Evolutionary conservation across 345 rosid species (phyloP).

Genomic region (Brassica cretica): DNA sequence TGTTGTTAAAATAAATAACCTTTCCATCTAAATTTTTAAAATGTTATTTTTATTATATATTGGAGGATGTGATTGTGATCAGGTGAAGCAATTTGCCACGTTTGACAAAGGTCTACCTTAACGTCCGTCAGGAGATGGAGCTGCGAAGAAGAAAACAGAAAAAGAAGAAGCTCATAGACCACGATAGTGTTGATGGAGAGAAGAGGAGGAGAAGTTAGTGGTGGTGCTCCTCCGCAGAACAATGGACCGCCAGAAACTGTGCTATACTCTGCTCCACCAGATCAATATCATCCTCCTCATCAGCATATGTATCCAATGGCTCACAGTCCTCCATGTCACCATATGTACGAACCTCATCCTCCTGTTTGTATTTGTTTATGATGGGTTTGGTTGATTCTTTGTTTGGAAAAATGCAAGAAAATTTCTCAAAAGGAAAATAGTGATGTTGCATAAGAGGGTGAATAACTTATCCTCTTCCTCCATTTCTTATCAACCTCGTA

Average conservation of each 20-base stretch:
- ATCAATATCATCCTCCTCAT: constrained; percentile 21
- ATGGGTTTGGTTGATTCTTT: too few relatives aligned
- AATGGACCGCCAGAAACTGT: constrained; percentile 39
- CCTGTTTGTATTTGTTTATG: background rate
- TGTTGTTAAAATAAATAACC: too few relatives aligned
- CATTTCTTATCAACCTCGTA: too few relatives aligned
- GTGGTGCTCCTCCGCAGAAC: constrained; percentile 32
- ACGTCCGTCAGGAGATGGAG: constrained; percentile 29
- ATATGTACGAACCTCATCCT: constrained; percentile 26
- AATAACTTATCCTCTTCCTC: too few relatives aligned
- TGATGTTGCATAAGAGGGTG: too few relatives aligned
- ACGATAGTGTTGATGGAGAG: constrained; percentile 23
- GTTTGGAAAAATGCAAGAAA: too few relatives aligned
- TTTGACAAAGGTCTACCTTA: constrained; percentile 42
- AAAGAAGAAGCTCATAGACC: constrained; percentile 31
- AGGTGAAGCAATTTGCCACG: constrained; percentile 36
- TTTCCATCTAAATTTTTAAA: too few relatives aligned
- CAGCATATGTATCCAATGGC: constrained; percentile 33
- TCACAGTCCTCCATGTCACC: constrained; percentile 51
- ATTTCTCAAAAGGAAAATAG: too few relatives aligned
- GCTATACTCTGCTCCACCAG: constrained; percentile 35
- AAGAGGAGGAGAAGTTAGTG: constrained; percentile 14
- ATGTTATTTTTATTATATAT: too few relatives aligned
- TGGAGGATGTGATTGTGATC: constrained; percentile 8
- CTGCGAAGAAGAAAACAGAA: constrained; percentile 68